Evolutionary conservation across 1,284 basidiomycete species (phyloP).

Genomic region (Phlebopus sp.): DNA sequence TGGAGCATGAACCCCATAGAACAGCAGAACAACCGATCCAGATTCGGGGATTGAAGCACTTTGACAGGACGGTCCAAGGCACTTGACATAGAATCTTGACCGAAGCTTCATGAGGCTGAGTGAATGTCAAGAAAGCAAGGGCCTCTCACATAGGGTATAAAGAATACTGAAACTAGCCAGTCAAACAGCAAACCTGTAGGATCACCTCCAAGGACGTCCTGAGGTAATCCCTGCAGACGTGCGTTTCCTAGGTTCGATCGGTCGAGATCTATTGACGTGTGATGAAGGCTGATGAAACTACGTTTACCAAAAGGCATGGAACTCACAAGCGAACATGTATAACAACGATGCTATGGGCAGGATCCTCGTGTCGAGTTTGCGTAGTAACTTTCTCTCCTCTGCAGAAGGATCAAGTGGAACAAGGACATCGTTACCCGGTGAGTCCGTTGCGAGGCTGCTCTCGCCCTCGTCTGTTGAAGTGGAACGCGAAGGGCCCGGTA

Average conservation of each 20-base stretch:
- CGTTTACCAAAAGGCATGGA: conserved; percentile 2
- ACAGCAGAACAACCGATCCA: conserved; percentile 67
- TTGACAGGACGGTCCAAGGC: conserved; percentile 65
- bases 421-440: conserved; percentile 7
- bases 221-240: conserved; percentile 63
- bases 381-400: conserved; percentile 58
- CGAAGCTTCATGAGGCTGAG: background rate
- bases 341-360: conserved; percentile 68
- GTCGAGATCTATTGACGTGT: conserved; percentile 53
- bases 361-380: conserved; percentile 66
- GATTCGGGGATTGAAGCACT: conserved; percentile 60
- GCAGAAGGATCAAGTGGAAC: conserved; percentile 19
- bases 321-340: conserved; percentile 73
- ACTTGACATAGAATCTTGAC: conserved; percentile 67
- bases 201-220: conserved; percentile 65
- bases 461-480: conserved; percentile 3
- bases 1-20: conserved; percentile 69
- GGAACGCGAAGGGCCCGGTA: background rate
- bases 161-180: conserved; percentile 74
- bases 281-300: background rate
- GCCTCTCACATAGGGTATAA: conserved; percentile 67
- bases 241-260: conserved; percentile 77
- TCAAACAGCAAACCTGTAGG: conserved; percentile 64
- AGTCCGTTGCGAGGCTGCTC: conserved; percentile 15
- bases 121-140: background rate